A percentile compares a stretch with the other conserved stretches of the same genome.
Evolutionary conservation across 1,284 basidiomycete species (phyloP).

Genomic region (Microbotryum lychnidis-dioicae): DNA sequence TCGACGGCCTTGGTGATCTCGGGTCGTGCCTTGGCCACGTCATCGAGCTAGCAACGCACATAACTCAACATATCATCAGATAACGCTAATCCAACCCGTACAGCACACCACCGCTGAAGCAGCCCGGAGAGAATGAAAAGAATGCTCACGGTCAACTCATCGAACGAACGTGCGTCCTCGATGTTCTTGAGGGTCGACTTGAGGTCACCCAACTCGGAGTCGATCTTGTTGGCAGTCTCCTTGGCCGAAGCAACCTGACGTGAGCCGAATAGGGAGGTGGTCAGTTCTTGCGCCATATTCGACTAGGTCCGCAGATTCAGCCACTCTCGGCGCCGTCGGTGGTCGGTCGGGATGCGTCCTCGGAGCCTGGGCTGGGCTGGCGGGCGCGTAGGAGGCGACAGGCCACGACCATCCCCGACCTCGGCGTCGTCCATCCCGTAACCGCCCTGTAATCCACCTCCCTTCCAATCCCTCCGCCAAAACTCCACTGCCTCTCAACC

Average conservation of each 20-base stretch:
- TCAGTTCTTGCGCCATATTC: not conserved
- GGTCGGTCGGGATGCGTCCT: not conserved
- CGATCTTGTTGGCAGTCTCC: conserved; percentile 84
- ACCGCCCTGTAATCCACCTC: too few species aligned
- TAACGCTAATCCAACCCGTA: not conserved
- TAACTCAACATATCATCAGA: not conserved
- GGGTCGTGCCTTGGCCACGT: conserved; percentile 86
- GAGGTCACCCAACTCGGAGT: conserved; percentile 84
- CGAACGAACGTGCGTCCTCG: conserved; percentile 92
- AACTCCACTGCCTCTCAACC: too few species aligned
- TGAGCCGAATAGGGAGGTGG: too few species aligned
- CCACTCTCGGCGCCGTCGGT: not conserved
- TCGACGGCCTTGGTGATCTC: conserved; percentile 87
- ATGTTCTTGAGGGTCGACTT: conserved; percentile 94
- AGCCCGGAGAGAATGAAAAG: not conserved
- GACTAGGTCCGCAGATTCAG: not conserved
- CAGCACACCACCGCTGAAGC: not conserved
- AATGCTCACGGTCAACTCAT: conserved; percentile 75
- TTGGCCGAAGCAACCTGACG: conserved; percentile 77
- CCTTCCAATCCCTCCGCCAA: too few species aligned
- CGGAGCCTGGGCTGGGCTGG: not conserved
- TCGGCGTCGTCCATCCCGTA: too few species aligned
- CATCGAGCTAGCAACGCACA: conserved; percentile 55
- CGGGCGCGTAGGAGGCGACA: too few species aligned
- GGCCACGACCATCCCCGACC: too few species aligned